These are phyloP conservation scores for Fusarium decemcellulare DNA, from an alignment of 2,329 filamentous ascomycete genomes.

Conservation along the genomic window DNA sequence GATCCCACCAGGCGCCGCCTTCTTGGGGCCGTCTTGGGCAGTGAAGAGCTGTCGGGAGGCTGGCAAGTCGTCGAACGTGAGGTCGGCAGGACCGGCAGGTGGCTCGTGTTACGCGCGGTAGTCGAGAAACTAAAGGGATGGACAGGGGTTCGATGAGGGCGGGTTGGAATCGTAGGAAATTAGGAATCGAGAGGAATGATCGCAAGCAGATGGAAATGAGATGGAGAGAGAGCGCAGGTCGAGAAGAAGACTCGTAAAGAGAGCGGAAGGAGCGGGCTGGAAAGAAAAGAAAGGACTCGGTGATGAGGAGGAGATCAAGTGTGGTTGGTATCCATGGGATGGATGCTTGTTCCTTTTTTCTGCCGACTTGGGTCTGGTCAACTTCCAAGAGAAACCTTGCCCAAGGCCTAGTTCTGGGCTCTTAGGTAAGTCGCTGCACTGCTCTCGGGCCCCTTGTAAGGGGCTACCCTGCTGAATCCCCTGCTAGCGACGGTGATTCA, in stretches of 20 bases:
- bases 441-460: conserved; percentile 33
- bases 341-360: conserved; percentile 42
- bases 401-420: not conserved
- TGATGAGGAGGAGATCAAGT: conserved; percentile 31
- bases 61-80: conserved; percentile 34
- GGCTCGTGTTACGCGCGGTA: conserved; percentile 45
- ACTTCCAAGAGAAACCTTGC: conserved; percentile 33
- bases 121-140: conserved; percentile 43
- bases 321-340: not conserved
- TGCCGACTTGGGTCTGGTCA: conserved; percentile 34
- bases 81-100: conserved; percentile 45
- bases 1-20: conserved; percentile 19
- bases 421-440: conserved; percentile 33
- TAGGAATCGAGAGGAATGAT: conserved; percentile 24
- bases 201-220: conserved; percentile 25
- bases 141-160: conserved; percentile 24
- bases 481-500: conserved; percentile 32
- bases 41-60: conserved; percentile 26
- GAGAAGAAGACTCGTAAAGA: conserved; percentile 25
- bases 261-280: conserved; percentile 35
- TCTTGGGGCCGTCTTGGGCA: conserved; percentile 9
- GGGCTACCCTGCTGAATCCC: conserved; percentile 35
- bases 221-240: conserved; percentile 25
- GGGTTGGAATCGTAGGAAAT: conserved; percentile 30
- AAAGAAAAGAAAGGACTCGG: conserved; percentile 41